A percentile compares a stretch with the other conserved stretches of the same genome.
phyloP scores from a whole-genome alignment of 176 grass and related monocot species.

The barley (Hordeum vulgare) region MorexV3_pseudomolecules_assembly NC_058519.1:605253093-605253592 shows the following conservation, averaged over 20 bases:
- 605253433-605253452: conserved; percentile 42
- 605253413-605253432: conserved; percentile 38
- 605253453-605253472: background rate
- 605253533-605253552: background rate
- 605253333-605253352: conserved; percentile 28
- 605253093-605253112: conserved; percentile 38
- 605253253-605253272: conserved; percentile 36
- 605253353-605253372: conserved; percentile 37
- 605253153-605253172: conserved; percentile 40
- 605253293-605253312: conserved; percentile 11
- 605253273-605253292: background rate
- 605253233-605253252: conserved; percentile 41
- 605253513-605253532: background rate
- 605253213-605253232: conserved; percentile 35
- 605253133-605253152: conserved; percentile 51
- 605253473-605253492: background rate
- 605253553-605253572: conserved; percentile 31
- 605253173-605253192: conserved; percentile 32
- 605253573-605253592: conserved; percentile 30
- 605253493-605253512: background rate
- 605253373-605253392: conserved; percentile 45
- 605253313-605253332: conserved; percentile 29
- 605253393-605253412: conserved; percentile 37
- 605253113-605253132: conserved; percentile 48
- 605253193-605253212: conserved; percentile 26